Evolutionary conservation across 2,329 filamentous ascomycete genomes (phyloP).

Genomic region (Claviceps paspali): DNA sequence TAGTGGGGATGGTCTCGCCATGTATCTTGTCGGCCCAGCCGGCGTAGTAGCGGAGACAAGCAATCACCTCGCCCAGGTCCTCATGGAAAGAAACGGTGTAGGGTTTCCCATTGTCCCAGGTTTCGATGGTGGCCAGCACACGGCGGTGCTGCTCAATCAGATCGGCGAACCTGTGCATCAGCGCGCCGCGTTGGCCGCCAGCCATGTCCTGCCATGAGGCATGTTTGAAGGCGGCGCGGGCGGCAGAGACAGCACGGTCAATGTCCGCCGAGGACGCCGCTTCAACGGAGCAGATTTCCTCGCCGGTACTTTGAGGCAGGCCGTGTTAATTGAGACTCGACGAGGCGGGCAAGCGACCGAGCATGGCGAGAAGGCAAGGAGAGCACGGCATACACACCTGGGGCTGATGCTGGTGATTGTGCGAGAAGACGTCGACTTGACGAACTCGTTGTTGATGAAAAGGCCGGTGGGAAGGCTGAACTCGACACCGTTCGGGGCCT

Average conservation of each 20-base stretch:
- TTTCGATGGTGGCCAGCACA: slow-evolving; percentile 40
- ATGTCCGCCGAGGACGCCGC: slow-evolving; percentile 17
- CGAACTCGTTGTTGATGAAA: slow-evolving; percentile 67
- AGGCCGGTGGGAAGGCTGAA: slow-evolving; percentile 54
- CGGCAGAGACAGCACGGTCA: slow-evolving; percentile 23
- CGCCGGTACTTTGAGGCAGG: slow-evolving; percentile 16
- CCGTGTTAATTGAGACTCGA: too few species aligned
- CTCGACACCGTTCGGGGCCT: slow-evolving; percentile 44
- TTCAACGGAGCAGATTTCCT: slow-evolving; percentile 18
- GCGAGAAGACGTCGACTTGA: slow-evolving; percentile 39
- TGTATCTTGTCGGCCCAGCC: slow-evolving; percentile 69
- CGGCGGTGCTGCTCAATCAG: slow-evolving; percentile 50
- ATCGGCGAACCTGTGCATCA: slow-evolving; percentile 58
- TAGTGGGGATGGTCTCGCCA: slow-evolving; percentile 60
- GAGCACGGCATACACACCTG: slow-evolving; percentile 12
- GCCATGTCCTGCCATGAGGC: slow-evolving; percentile 54
- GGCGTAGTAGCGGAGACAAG: slow-evolving; percentile 54
- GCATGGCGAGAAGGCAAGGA: not conserved
- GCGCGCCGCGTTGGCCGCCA: slow-evolving; percentile 47
- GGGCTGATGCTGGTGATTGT: slow-evolving; percentile 45
- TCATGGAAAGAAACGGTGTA: slow-evolving; percentile 50
- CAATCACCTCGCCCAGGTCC: slow-evolving; percentile 37
- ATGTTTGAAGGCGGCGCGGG: slow-evolving; percentile 52
- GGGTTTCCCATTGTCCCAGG: slow-evolving; percentile 66
- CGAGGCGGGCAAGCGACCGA: not conserved